Percentiles rank a stretch among this genome's conserved stretches.
Evolutionary conservation across 1,284 basidiomycete species (phyloP).

Genomic region (Sporisorium exsertum): DNA sequence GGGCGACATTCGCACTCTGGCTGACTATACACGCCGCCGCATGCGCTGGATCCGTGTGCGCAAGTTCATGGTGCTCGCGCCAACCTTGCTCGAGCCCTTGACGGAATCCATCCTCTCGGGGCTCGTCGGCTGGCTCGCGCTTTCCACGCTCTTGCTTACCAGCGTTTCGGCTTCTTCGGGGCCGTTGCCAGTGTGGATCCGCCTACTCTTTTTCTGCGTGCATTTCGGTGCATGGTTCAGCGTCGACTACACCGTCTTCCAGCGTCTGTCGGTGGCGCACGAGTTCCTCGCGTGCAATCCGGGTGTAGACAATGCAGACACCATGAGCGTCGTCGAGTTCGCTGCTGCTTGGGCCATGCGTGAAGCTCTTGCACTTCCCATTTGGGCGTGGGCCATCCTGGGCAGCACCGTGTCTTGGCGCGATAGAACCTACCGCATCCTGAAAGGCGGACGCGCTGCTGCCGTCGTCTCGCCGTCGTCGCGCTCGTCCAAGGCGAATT

Average conservation of each 20-base stretch:
- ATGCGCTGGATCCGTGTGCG: constrained; percentile 69
- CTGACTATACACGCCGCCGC: constrained; percentile 61
- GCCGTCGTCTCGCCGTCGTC: constrained; percentile 19
- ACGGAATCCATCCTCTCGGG: constrained; percentile 66
- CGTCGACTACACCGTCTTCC: constrained; percentile 39
- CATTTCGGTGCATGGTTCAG: constrained; percentile 44
- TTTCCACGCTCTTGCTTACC: constrained; percentile 35
- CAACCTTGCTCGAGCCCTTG: constrained; percentile 65
- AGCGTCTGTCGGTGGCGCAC: constrained; percentile 34
- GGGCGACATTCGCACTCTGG: constrained; percentile 64
- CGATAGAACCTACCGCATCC: constrained; percentile 42
- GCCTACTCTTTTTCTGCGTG: constrained; percentile 31
- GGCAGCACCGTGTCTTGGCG: constrained; percentile 57
- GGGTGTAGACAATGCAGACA: constrained; percentile 23
- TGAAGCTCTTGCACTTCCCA: constrained; percentile 64
- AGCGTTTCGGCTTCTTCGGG: constrained; percentile 1
- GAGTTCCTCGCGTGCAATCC: constrained; percentile 39
- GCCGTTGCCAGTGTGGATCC: constrained; percentile 5
- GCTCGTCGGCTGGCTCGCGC: constrained; percentile 52
- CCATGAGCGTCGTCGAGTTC: constrained; percentile 34
- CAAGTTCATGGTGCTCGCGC: constrained; percentile 64
- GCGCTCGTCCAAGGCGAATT: not conserved
- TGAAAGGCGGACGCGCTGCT: constrained; percentile 43
- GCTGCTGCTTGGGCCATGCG: constrained; percentile 58
- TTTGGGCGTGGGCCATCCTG: constrained; percentile 66